phyloP scores from a whole-genome alignment of 306 rosid genomes.

The Vigna angularis region DNA sequence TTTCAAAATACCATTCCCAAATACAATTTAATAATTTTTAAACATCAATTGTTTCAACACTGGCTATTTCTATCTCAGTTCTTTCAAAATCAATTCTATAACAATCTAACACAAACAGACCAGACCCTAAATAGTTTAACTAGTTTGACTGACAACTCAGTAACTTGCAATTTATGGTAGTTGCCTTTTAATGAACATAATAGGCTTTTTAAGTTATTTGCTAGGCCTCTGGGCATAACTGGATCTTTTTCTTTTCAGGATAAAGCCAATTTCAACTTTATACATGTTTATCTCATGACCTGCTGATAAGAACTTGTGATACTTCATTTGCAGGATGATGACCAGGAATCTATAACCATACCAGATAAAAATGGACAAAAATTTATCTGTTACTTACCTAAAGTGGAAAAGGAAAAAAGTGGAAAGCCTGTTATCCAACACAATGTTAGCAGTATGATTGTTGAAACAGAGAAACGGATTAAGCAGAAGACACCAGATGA shows the following conservation, averaged over 20 bases:
- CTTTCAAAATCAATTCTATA: not conserved
- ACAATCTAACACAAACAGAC: not conserved
- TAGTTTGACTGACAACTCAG: not conserved
- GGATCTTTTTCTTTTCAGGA: not conserved
- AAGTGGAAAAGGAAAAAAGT: slow-evolving; percentile 77
- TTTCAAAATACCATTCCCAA: not conserved
- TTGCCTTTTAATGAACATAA: slow-evolving; percentile 20
- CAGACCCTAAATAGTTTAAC: not conserved
- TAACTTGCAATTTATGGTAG: not conserved
- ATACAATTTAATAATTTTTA: not conserved
- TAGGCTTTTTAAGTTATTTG: not conserved
- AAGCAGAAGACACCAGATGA: slow-evolving; percentile 96
- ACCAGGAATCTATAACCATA: slow-evolving; percentile 80
- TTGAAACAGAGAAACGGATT: slow-evolving; percentile 78
- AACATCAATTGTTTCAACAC: not conserved
- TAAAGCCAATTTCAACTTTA: not conserved
- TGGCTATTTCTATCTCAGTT: not conserved
- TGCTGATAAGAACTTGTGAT: slow-evolving; percentile 17
- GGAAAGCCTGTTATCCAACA: slow-evolving; percentile 67
- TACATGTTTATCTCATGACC: not conserved
- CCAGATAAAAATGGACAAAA: slow-evolving; percentile 76
- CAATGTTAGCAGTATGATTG: slow-evolving; percentile 84
- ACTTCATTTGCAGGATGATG: slow-evolving; percentile 68
- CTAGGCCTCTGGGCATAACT: slow-evolving; percentile 15
- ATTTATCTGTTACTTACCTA: slow-evolving; percentile 87